These are phyloP conservation scores for Pilaira anomala DNA, from an alignment of 192 early-diverging fungal species.

Conservation along the genomic window DNA sequence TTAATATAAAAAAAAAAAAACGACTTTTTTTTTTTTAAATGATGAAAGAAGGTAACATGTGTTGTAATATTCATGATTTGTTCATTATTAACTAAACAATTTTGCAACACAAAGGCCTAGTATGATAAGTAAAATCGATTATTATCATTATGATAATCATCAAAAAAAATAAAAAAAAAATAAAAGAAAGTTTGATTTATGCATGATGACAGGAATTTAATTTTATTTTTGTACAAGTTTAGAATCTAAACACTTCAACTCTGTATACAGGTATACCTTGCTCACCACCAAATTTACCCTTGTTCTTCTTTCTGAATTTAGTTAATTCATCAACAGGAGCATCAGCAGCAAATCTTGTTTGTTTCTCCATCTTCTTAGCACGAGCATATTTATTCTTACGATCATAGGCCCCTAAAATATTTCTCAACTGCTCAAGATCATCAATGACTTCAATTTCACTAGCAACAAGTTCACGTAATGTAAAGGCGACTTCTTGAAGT, in stretches of 20 bases:
- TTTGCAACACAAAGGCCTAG: too few relatives aligned
- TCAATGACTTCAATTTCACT: conserved; percentile 27
- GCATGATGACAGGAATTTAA: too few relatives aligned
- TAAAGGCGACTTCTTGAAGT: conserved; percentile 35
- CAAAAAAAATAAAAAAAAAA: too few relatives aligned
- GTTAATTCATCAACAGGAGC: conserved; percentile 22
- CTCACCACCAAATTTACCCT: conserved; percentile 43
- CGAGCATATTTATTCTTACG: conserved; percentile 38
- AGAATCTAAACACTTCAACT: conserved; percentile 50
- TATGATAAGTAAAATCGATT: too few relatives aligned
- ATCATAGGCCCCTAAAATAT: conserved; percentile 40
- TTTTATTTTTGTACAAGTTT: conserved; percentile 11
- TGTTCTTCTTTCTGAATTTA: conserved; percentile 34
- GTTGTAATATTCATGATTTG: too few relatives aligned
- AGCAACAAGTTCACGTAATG: conserved; percentile 30
- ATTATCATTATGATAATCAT: too few relatives aligned
- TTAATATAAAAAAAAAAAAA: too few relatives aligned
- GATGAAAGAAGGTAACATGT: too few relatives aligned
- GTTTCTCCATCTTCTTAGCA: conserved; percentile 17
- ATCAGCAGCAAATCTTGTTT: conserved; percentile 3
- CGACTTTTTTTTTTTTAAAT: too few relatives aligned
- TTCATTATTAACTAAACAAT: too few relatives aligned
- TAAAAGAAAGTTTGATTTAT: too few relatives aligned
- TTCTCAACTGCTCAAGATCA: conserved; percentile 39
- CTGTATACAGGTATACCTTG: conserved; percentile 46